Evolutionary conservation across 495 filamentous ascomycete species (phyloP).

Genomic region (Ramalina peruviana): DNA sequence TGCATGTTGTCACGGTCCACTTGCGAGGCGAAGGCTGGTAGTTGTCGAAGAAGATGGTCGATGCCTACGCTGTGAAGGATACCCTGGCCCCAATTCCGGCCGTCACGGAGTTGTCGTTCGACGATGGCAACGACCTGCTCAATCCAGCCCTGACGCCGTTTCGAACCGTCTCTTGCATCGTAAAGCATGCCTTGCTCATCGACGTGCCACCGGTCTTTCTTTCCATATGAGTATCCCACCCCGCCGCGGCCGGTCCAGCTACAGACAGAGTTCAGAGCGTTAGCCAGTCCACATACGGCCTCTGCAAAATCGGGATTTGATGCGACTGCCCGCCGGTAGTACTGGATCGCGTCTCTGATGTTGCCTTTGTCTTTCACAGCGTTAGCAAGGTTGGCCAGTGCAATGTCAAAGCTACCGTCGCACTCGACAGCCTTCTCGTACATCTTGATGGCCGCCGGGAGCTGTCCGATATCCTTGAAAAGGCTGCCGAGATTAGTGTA

Average conservation of each 20-base stretch:
- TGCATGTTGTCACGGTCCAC: conserved; percentile 21
- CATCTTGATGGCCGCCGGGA: conserved; percentile 86
- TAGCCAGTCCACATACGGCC: conserved; percentile 90
- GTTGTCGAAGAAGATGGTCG: conserved; percentile 36
- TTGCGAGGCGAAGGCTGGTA: conserved; percentile 20
- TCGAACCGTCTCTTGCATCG: conserved; percentile 48
- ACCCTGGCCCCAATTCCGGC: conserved; percentile 75
- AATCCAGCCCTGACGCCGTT: conserved; percentile 66
- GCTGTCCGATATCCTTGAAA: conserved; percentile 91
- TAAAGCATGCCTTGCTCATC: conserved; percentile 71
- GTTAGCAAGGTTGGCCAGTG: conserved; percentile 92
- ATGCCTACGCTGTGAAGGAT: conserved; percentile 43
- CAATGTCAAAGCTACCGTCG: conserved; percentile 90
- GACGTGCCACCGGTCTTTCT: conserved; percentile 87
- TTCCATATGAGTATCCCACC: conserved; percentile 53
- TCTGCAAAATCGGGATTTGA: conserved; percentile 94
- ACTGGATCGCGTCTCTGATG: conserved; percentile 80
- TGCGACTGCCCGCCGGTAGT: conserved; percentile 80
- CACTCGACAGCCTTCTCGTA: conserved; percentile 90
- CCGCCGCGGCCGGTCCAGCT: conserved; percentile 89
- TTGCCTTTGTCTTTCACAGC: conserved; percentile 94
- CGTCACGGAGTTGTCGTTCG: conserved; percentile 76
- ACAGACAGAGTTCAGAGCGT: conserved; percentile 92
- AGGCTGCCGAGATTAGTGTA: conserved; percentile 95
- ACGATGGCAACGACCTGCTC: conserved; percentile 93